Base-by-base conservation (phyloP, 2,329 filamentous ascomycete genomes). In the Pseudocercospora pini-densiflorae region DNA sequence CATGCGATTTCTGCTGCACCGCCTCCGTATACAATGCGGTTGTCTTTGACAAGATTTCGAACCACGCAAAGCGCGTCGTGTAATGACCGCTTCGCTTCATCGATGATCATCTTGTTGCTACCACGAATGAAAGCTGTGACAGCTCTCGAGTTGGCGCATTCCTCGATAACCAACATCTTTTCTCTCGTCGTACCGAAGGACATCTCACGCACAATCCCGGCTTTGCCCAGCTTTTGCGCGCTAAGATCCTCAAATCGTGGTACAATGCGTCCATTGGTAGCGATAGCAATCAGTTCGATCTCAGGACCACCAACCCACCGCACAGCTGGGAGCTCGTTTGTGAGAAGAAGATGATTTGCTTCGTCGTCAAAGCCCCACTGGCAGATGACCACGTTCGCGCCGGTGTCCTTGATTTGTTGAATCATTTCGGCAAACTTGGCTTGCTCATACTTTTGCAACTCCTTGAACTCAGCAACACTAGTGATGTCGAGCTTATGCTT, bases 91-190 rank as follows among this genome's bases (percentile, higher is more conserved):
- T 97, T 97, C 62, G 96, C 96, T 82, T 99, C 96, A 78, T 99
- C 96, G 79, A 99, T 98, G 80, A 99, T 97, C 95, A 99, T 99
- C 87, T 98, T 99, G 88, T 99, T 99, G 86, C 93, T 97, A 76
- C 95, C 95, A 76, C 95, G 88, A 67, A 99, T 92, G 80, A 99
- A 99, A 63, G 97, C 89, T 2, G 95, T 99, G 67, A 99, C 96
- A 53, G 95, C 95, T 75, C 95, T 87, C 65, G 93, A 97, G 84
- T 99, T 99, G 77, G 96, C 95, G 78, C 95, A 99, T 82, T 99
- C 95, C 83, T 99, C 96, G 75, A 99, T 99, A 64, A 99, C 92
- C 74, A 99, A 86, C 95, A 99, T 99, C 88, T 99, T 98, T 82
- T 99, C 95, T 77, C 95, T 88, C 51, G 95, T 99, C 1, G 95